A percentile compares a stretch with the other conserved stretches of the same genome.
These are phyloP conservation scores for Saturnispora bothae DNA, from an alignment of 805 yeast species.

Conservation along the genomic window DNA sequence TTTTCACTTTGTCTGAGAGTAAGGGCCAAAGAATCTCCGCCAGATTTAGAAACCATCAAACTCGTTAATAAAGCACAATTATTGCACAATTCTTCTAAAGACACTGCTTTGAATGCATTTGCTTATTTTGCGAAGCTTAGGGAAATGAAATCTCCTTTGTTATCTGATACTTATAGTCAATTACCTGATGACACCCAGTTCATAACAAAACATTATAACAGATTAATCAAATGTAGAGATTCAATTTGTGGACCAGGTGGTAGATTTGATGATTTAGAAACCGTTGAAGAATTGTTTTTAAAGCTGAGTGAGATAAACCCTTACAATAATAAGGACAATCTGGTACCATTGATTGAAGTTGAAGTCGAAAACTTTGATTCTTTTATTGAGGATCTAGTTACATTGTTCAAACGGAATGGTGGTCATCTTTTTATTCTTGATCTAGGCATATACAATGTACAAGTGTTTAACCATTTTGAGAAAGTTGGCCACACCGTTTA, in stretches of 20 bases:
- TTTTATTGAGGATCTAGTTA: conserved; percentile 32
- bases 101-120: conserved; percentile 23
- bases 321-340: conserved; percentile 12
- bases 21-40: conserved; percentile 2
- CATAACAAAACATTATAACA: conserved; percentile 39
- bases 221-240: conserved; percentile 27
- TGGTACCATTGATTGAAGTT: conserved; percentile 25
- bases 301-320: conserved; percentile 29
- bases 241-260: conserved; percentile 21
- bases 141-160: conserved; percentile 9
- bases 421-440: conserved; percentile 52
- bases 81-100: conserved; percentile 25
- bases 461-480: conserved; percentile 36
- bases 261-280: conserved; percentile 29
- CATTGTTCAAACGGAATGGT: conserved; percentile 41
- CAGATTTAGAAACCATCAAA: not conserved
- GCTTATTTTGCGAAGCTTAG: conserved; percentile 14
- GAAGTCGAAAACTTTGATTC: conserved; percentile 19
- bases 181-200: conserved; percentile 44
- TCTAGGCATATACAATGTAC: conserved; percentile 40
- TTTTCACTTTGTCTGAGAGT: not conserved
- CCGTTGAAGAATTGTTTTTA: conserved; percentile 30
- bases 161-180: conserved; percentile 30
- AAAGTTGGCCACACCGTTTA: conserved; percentile 8
- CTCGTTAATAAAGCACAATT: conserved; percentile 1